A percentile compares a stretch with the other conserved stretches of the same genome.
phyloP scores from a whole-genome alignment of 73 alveolate species.

The Uronychia binucleata region DNA sequence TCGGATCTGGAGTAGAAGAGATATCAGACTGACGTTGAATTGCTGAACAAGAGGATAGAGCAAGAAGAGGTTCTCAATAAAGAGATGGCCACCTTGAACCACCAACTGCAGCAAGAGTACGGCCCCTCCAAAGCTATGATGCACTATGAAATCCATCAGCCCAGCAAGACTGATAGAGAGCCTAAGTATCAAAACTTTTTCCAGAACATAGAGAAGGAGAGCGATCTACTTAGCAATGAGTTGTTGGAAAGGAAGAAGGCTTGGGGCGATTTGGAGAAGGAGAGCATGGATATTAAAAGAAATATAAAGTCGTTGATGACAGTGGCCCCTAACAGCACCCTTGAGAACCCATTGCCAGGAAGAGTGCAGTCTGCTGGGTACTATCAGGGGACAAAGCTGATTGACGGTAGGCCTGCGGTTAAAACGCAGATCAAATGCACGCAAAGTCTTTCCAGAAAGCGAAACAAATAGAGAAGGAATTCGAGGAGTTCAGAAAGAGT shows the following conservation, averaged over 20 bases:
- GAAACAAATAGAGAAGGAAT: neutral
- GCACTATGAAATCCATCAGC: neutral
- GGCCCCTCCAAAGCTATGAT: neutral
- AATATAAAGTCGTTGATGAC: constrained; percentile 13
- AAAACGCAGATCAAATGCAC: neutral
- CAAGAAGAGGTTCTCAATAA: constrained; percentile 52
- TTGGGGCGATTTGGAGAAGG: constrained; percentile 54
- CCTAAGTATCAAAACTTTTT: neutral
- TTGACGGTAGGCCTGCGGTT: no score
- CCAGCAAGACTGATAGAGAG: neutral
- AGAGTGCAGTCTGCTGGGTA: neutral
- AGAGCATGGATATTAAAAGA: constrained; percentile 45
- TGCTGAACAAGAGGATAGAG: constrained; percentile 30
- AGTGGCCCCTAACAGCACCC: neutral
- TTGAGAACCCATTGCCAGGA: neutral
- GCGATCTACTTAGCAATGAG: constrained; percentile 3
- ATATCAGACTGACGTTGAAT: constrained; percentile 24
- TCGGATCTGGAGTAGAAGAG: constrained; percentile 25
- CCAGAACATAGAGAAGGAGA: neutral
- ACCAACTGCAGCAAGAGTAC: constrained; percentile 24
- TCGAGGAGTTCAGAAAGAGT: neutral
- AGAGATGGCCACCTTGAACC: constrained; percentile 52
- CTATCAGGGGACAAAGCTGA: neutral
- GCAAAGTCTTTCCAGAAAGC: neutral
- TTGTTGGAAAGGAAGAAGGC: constrained; percentile 47